phyloP scores from a whole-genome alignment of 2,329 filamentous ascomycete genomes.

The Neopestalotiopsis sp. region DNA sequence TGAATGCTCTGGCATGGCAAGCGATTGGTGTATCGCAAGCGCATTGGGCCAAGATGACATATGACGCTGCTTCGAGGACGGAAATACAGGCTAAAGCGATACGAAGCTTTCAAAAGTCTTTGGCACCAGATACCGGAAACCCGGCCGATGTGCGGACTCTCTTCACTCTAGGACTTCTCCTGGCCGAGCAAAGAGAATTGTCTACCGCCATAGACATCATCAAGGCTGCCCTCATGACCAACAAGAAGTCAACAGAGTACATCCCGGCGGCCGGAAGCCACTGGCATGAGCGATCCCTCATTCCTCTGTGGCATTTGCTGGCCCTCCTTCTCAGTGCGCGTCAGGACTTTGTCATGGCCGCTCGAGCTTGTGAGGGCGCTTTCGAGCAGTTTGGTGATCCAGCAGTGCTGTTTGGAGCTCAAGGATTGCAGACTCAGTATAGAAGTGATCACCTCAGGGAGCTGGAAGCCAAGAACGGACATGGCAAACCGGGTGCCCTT shows the following conservation, averaged over 20 bases:
- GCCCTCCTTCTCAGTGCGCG: slow-evolving; percentile 84
- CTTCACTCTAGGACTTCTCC: slow-evolving; percentile 82
- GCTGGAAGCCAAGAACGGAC: slow-evolving; percentile 45
- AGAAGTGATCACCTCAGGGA: slow-evolving; percentile 73
- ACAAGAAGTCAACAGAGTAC: slow-evolving; percentile 53
- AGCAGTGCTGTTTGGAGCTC: slow-evolving; percentile 70
- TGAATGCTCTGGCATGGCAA: slow-evolving; percentile 77
- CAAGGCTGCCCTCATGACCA: slow-evolving; percentile 74
- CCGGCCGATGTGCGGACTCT: slow-evolving; percentile 76
- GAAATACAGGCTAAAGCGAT: slow-evolving; percentile 81
- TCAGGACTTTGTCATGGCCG: slow-evolving; percentile 82
- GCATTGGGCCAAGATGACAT: slow-evolving; percentile 85
- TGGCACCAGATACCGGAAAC: slow-evolving; percentile 70
- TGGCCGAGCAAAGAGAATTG: slow-evolving; percentile 86
- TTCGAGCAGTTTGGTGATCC: slow-evolving; percentile 87
- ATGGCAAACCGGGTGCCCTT: slow-evolving; percentile 49
- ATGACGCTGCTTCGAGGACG: slow-evolving; percentile 72
- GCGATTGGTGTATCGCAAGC: slow-evolving; percentile 86
- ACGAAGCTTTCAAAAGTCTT: slow-evolving; percentile 73
- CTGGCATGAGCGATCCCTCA: slow-evolving; percentile 68
- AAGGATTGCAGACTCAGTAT: slow-evolving; percentile 54
- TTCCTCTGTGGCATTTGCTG: slow-evolving; percentile 91
- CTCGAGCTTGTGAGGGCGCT: slow-evolving; percentile 84
- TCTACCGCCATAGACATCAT: slow-evolving; percentile 81
- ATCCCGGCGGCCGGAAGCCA: slow-evolving; percentile 53